A percentile compares a stretch with the other conserved stretches of the same genome.
These are phyloP conservation scores for Hansenula lynferdii DNA, from an alignment of 1,139 yeast genomes.

Conservation along the genomic window DNA sequence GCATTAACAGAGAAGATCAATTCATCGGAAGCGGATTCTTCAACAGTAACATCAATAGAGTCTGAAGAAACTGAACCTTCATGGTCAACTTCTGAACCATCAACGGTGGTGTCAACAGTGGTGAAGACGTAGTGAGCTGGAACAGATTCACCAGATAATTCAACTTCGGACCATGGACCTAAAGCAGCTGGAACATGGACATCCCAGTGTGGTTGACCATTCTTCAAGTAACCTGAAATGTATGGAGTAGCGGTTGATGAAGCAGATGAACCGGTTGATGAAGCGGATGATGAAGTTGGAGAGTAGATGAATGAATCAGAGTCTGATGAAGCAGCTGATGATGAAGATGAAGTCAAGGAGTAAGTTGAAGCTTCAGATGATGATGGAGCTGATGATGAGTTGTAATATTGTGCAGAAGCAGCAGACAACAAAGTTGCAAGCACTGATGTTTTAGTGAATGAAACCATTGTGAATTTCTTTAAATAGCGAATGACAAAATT, in stretches of 20 bases:
- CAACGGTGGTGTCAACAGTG: slow-evolving; percentile 11
- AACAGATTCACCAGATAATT: slow-evolving; percentile 13
- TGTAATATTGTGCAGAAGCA: slow-evolving; percentile 21
- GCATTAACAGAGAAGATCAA: slow-evolving; percentile 7
- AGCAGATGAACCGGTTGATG: background rate
- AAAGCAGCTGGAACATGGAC: background rate
- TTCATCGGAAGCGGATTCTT: slow-evolving; percentile 1
- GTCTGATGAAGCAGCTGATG: background rate
- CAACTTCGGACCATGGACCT: background rate
- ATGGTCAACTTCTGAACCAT: slow-evolving; percentile 14
- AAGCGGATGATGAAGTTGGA: background rate
- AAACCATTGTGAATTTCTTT: slow-evolving; percentile 11
- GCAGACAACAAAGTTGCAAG: slow-evolving; percentile 18
- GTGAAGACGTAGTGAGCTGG: slow-evolving; percentile 16
- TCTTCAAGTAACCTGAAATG: background rate
- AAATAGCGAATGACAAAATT: slow-evolving; percentile 3
- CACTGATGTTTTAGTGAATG: slow-evolving; percentile 14
- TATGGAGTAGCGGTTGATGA: background rate
- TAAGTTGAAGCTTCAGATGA: slow-evolving; percentile 10
- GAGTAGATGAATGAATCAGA: slow-evolving; percentile 1
- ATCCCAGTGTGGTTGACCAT: background rate
- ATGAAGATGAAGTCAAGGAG: slow-evolving; percentile 10
- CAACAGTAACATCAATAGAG: slow-evolving; percentile 7
- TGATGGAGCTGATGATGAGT: slow-evolving; percentile 6
- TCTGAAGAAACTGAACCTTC: background rate